A percentile compares a stretch with the other conserved stretches of the same genome.
Conservation (phyloP, 139 green algal species). For the Marvania coccoides region DNA sequence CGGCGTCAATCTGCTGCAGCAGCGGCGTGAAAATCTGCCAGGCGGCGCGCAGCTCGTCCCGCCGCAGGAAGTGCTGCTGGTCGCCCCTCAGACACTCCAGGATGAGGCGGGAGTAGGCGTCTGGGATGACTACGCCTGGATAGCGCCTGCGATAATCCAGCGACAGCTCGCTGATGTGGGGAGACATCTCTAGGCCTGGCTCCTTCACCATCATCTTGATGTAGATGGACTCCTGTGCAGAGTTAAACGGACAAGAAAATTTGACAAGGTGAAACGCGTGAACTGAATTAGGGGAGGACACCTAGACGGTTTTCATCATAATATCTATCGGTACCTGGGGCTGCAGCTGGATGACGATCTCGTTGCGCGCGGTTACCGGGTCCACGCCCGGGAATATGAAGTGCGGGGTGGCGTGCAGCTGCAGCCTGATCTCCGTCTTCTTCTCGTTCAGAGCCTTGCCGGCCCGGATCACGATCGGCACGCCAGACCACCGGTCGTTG, state of each 20-base stretch:
- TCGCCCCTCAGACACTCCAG: conserved; percentile 86
- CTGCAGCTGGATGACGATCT: conserved; percentile 86
- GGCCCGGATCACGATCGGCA: conserved; percentile 91
- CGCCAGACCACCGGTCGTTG: conserved; percentile 87
- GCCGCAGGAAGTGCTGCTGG: conserved; percentile 93
- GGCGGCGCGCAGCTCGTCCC: conserved; percentile 84
- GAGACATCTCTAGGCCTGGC: conserved; percentile 69
- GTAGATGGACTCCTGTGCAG: conserved; percentile 70
- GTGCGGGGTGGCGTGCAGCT: conserved; percentile 37
- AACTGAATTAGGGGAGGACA: too few relatives aligned
- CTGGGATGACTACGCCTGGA: conserved; percentile 65
- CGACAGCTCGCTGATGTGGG: conserved; percentile 76
- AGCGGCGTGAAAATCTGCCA: conserved; percentile 93
- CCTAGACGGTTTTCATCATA: conserved; percentile 56
- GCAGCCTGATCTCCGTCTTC: conserved; percentile 51
- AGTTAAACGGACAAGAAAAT: neutral
- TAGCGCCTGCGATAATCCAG: conserved; percentile 58
- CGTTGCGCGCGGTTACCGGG: conserved; percentile 69
- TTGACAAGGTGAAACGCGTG: too few relatives aligned
- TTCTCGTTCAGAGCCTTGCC: conserved; percentile 86
- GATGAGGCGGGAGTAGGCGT: conserved; percentile 93
- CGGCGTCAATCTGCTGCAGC: conserved; percentile 73
- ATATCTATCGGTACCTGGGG: conserved; percentile 89
- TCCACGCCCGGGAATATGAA: conserved; percentile 19
- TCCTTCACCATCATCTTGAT: conserved; percentile 90